Evolutionary conservation across 2,329 filamentous ascomycete genomes (phyloP).

Genomic region (Fusarium abutilonis): DNA sequence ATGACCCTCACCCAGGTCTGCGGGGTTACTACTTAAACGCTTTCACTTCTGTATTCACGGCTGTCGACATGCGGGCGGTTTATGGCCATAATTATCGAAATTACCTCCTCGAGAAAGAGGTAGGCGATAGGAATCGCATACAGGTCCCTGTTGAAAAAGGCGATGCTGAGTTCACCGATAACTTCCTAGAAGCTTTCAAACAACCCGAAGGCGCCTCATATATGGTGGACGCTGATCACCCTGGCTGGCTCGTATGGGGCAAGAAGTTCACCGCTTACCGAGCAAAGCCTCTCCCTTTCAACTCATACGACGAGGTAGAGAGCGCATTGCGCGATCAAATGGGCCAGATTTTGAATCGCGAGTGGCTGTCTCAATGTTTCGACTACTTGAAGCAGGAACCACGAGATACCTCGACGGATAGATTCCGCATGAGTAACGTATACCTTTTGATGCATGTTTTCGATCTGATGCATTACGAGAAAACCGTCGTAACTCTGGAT

Average conservation of each 20-base stretch:
- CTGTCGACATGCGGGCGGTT: constrained; percentile 85
- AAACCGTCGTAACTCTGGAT: constrained; percentile 81
- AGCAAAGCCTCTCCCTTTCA: constrained; percentile 74
- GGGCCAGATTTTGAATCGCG: constrained; percentile 78
- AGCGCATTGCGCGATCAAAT: constrained; percentile 78
- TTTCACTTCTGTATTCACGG: constrained; percentile 79
- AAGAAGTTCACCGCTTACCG: constrained; percentile 84
- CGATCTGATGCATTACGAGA: constrained; percentile 83
- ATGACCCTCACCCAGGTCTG: constrained; percentile 89
- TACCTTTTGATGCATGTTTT: constrained; percentile 90
- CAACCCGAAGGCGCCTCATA: constrained; percentile 76
- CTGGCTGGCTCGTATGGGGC: constrained; percentile 96
- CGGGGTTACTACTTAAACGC: constrained; percentile 83
- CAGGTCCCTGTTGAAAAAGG: constrained; percentile 77
- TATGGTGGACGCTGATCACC: constrained; percentile 90
- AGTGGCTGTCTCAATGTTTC: constrained; percentile 90
- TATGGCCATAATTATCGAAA: constrained; percentile 89
- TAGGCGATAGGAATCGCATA: constrained; percentile 77
- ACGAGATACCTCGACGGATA: constrained; percentile 79
- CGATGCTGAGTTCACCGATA: constrained; percentile 79
- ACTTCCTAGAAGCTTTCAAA: constrained; percentile 81
- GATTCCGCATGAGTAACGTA: constrained; percentile 89
- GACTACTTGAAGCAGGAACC: constrained; percentile 97
- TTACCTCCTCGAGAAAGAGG: constrained; percentile 82
- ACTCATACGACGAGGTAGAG: constrained; percentile 82